Evolutionary conservation across 495 filamentous ascomycete species (phyloP).

Genomic region (Parathielavia appendiculata): DNA sequence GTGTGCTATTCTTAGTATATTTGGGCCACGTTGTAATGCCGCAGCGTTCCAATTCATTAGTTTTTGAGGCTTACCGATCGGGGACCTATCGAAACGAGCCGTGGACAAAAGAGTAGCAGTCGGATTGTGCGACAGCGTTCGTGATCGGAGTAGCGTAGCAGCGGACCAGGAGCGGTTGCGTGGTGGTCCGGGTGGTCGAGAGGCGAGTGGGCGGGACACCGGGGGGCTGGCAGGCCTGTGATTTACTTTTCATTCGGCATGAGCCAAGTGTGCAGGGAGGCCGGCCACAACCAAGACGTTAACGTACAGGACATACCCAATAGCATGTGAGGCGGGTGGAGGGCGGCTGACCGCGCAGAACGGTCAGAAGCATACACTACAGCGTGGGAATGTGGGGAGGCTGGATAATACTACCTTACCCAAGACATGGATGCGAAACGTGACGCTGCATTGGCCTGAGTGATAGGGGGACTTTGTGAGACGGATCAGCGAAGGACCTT

Average conservation of each 20-base stretch:
- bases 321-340: background rate
- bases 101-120: conserved; percentile 32
- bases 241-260: background rate
- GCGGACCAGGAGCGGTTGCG: conserved; percentile 17
- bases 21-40: conserved; percentile 36
- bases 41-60: conserved; percentile 38
- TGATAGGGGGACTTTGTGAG: conserved; percentile 20
- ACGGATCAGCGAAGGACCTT: conserved; percentile 17
- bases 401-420: conserved; percentile 12
- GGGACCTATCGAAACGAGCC: conserved; percentile 39
- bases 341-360: background rate
- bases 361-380: background rate
- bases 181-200: conserved; percentile 18
- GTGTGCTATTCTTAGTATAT: conserved; percentile 40
- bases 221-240: background rate
- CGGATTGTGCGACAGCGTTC: conserved; percentile 34
- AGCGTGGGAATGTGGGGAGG: conserved; percentile 9
- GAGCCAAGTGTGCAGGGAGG: background rate
- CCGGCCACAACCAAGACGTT: background rate
- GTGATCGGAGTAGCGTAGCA: conserved; percentile 23
- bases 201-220: conserved; percentile 11
- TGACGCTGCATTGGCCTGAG: conserved; percentile 16
- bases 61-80: conserved; percentile 36
- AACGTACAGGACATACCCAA: background rate
- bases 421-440: conserved; percentile 19